These are phyloP conservation scores for Tetratostichococcus sp. DNA, from an alignment of 139 green algal species.

Conservation along the genomic window DNA sequence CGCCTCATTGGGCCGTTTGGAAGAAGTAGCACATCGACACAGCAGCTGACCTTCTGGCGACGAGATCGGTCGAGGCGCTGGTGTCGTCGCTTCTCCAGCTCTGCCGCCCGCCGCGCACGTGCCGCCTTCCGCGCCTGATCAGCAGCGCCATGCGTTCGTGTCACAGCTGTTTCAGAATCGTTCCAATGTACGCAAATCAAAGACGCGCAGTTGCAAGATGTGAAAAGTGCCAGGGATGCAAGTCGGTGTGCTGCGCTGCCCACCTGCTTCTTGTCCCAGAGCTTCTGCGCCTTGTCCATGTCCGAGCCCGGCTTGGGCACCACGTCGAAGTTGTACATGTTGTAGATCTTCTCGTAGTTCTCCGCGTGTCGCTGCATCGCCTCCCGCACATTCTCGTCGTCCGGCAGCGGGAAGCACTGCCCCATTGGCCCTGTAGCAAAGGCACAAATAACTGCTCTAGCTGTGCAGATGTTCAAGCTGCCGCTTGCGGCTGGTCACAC, in stretches of 20 bases:
- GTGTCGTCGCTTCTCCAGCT: conserved; percentile 13
- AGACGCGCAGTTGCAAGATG: no score
- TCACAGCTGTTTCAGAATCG: no score
- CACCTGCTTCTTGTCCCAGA: conserved; percentile 33
- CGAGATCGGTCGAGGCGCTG: conserved; percentile 2
- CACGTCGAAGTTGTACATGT: conserved; percentile 75
- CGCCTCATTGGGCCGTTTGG: background rate
- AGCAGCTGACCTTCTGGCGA: background rate
- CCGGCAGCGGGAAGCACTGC: conserved; percentile 67
- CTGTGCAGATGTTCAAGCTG: no score
- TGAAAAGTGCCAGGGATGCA: no score
- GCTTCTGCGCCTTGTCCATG: conserved; percentile 54
- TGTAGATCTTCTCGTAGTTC: conserved; percentile 40
- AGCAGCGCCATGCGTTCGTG: background rate
- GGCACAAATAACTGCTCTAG: no score
- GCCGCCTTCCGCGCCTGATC: background rate
- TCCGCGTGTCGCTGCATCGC: conserved; percentile 52
- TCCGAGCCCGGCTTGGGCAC: conserved; percentile 48
- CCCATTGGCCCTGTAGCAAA: conserved; percentile 59
- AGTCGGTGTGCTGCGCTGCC: no score
- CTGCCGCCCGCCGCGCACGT: background rate
- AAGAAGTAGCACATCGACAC: no score
- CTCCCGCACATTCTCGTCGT: conserved; percentile 54
- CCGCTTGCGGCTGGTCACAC: no score
- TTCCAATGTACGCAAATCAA: no score